phyloP scores from a whole-genome alignment of 1,284 basidiomycete species.

The Rhodotorula sp. region DNA sequence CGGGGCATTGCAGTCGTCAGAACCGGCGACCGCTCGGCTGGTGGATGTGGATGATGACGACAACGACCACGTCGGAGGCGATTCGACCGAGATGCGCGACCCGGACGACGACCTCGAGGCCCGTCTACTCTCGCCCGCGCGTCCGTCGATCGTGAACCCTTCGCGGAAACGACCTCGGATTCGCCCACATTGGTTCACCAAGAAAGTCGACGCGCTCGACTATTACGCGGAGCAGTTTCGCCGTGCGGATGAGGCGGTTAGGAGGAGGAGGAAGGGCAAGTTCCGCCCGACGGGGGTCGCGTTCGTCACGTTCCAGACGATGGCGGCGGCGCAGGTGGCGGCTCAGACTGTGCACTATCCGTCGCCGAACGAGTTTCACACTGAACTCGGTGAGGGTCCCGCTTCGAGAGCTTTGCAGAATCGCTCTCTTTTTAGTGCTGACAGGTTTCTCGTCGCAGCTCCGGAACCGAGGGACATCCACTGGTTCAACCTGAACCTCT shows the following conservation, averaged over 20 bases:
- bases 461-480: slow-evolving; percentile 95
- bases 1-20: slow-evolving; percentile 28
- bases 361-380: slow-evolving; percentile 63
- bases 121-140: slow-evolving; percentile 13
- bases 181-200: slow-evolving; percentile 63
- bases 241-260: slow-evolving; percentile 71
- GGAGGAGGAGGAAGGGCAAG: slow-evolving; percentile 62
- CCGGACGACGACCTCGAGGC: slow-evolving; percentile 39
- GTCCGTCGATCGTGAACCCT: slow-evolving; percentile 62
- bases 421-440: too few relatives aligned
- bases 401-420: too few relatives aligned
- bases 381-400: slow-evolving; percentile 60
- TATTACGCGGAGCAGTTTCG: slow-evolving; percentile 74
- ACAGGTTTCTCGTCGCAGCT: slow-evolving; percentile 52
- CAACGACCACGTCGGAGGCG: neutral
- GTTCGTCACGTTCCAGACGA: slow-evolving; percentile 96
- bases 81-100: slow-evolving; percentile 1
- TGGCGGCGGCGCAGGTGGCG: slow-evolving; percentile 89
- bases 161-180: slow-evolving; percentile 68
- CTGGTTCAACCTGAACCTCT: slow-evolving; percentile 81
- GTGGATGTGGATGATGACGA: slow-evolving; percentile 25
- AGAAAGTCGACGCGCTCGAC: slow-evolving; percentile 79
- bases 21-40: neutral
- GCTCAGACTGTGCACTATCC: slow-evolving; percentile 79
- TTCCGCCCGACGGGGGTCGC: slow-evolving; percentile 78